Conservation (phyloP, 176 grass and related monocot species). For the Hordeum vulgare region MorexV3_pseudomolecules_assembly NC_058520.1:11512534-11513033, state of each 20-base stretch:
- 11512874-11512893: background rate
- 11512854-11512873: background rate
- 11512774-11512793: slow-evolving; percentile 27
- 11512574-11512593: background rate
- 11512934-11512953: background rate
- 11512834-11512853: background rate
- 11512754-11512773: slow-evolving; percentile 33
- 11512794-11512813: slow-evolving; percentile 41
- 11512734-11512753: slow-evolving; percentile 26
- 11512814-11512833: slow-evolving; percentile 20
- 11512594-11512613: background rate
- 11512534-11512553: slow-evolving; percentile 26
- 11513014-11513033: background rate
- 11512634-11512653: slow-evolving; percentile 53
- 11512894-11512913: background rate
- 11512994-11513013: background rate
- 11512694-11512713: slow-evolving; percentile 9
- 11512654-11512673: slow-evolving; percentile 55
- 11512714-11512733: slow-evolving; percentile 9
- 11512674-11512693: slow-evolving; percentile 54
- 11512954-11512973: background rate
- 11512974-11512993: background rate
- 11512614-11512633: slow-evolving; percentile 47
- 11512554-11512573: slow-evolving; percentile 2
- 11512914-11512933: background rate